Evolutionary conservation across 2,329 filamentous ascomycete genomes (phyloP).

Genomic region (Trichoderma semiorbis): DNA sequence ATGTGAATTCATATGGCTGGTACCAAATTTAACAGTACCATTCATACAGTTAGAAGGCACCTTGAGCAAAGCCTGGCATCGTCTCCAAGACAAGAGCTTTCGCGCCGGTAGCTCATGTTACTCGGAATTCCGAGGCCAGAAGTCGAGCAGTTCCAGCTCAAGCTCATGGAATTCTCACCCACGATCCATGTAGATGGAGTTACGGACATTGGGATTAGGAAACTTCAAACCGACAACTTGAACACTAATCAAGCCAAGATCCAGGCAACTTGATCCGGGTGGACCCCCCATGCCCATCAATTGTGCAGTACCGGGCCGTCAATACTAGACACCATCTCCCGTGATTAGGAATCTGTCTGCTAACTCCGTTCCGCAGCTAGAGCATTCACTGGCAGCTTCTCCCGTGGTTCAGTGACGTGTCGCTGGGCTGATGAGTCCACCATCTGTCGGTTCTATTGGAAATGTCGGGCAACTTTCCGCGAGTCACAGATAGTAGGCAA

Average conservation of each 20-base stretch:
- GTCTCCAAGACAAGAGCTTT: not conserved
- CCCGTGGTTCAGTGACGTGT: not conserved
- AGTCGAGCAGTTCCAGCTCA: not conserved
- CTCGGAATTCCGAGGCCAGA: not conserved
- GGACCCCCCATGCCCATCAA: not conserved
- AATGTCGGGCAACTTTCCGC: not conserved
- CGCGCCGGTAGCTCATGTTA: not conserved
- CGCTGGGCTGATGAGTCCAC: not conserved
- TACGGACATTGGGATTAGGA: not conserved
- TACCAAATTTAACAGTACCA: too few relatives aligned
- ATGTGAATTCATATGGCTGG: too few relatives aligned
- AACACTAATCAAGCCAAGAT: not conserved
- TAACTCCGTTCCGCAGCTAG: not conserved
- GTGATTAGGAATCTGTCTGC: not conserved
- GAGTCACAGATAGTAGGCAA: not conserved
- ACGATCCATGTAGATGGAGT: not conserved
- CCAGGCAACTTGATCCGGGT: not conserved
- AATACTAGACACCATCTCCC: not conserved
- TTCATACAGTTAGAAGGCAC: too few relatives aligned
- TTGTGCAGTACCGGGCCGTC: not conserved
- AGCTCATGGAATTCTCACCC: not conserved
- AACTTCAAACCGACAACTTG: not conserved
- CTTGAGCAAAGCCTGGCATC: not conserved
- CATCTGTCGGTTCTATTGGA: not conserved
- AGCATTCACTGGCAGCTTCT: not conserved